Evolutionary conservation across 805 yeast genomes (phyloP), one percentile per base, ranked within the genome.

Genomic region (Candida orba): DNA sequence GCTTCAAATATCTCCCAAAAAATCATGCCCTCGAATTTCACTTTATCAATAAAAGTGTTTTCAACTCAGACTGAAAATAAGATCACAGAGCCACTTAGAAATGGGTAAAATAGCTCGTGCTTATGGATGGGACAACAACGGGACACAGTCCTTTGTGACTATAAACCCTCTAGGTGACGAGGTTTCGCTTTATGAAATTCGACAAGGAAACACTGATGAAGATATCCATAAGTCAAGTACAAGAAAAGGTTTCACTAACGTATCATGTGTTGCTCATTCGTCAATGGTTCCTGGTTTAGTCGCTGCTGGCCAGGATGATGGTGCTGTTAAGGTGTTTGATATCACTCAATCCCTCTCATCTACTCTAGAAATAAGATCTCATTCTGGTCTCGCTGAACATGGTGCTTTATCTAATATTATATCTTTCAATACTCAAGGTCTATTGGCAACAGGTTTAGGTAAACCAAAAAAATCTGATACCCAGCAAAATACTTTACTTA

Each of bases 371-470:
- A 53, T 51, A 40, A 20, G 46, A 18, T 20, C 43, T 10, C 42
- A 37, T 6, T 23, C 39, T 15, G 30, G 34, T 9, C 22, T 32
- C 4, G 76, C 78, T 43, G 88, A 81, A 47, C 69, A 77, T 17
- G 68, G 96, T 43, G 82, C 91, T 1, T 83, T 37, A 9, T 37
- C 95, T 52, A 87, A 86, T 53, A 63, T 90, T 0, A 53, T 88
- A 2, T 74, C 90, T 1, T 84, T 89, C 63, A 85, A 78, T 56
- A 66, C 71, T 23, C 67, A 69, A 27, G 84, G 84, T 1, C 60
- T 84, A 27, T 67, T 89, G 5, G 95, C 87, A 0, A 77, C 82
- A 32, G 95, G 95, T 1, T 73, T 81, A 45, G 96, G 88, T 49
- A 76, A 86, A 51, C 27, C 50, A 1, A 52, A 46, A 23, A 71